Conservation (phyloP, 2,329 filamentous ascomycete genomes). For the Diaporthe citrichinensis region DNA sequence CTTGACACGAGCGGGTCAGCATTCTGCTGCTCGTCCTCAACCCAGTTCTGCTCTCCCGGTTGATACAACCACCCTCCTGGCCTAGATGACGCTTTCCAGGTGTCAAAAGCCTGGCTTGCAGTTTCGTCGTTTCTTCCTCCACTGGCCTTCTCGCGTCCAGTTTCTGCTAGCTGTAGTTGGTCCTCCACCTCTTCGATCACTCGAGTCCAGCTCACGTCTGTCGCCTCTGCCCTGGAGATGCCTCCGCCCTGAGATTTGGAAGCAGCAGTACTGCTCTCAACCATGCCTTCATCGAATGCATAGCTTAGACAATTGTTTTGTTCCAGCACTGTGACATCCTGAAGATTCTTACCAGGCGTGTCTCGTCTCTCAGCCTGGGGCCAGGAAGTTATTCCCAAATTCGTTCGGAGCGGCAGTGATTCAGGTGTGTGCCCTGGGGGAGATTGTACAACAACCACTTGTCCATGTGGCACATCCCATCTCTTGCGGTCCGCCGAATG, state of each 20-base stretch:
- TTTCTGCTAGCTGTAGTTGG: fast-evolving
- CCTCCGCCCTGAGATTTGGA: fast-evolving
- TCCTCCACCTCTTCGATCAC: background rate
- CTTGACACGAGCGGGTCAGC: background rate
- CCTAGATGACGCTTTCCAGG: background rate
- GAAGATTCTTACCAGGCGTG: background rate
- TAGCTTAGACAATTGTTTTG: too few relatives aligned
- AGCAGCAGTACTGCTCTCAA: background rate
- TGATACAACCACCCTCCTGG: background rate
- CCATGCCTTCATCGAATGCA: too few relatives aligned
- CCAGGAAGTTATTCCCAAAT: too few relatives aligned
- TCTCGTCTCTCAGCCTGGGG: too few relatives aligned
- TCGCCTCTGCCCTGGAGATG: background rate
- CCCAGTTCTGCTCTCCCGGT: background rate
- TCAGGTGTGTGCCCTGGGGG: too few relatives aligned
- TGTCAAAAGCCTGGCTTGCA: too few relatives aligned
- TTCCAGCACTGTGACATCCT: background rate
- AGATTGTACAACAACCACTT: fast-evolving
- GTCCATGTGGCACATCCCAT: background rate
- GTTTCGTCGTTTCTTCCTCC: too few relatives aligned
- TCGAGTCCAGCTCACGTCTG: background rate
- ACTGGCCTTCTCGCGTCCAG: fast-evolving
- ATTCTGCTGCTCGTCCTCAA: background rate
- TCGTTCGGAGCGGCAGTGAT: too few relatives aligned
- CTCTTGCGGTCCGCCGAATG: background rate